phyloP scores from a whole-genome alignment of 208 protist genomes.

The Endotrypanum monterogeii region DNA sequence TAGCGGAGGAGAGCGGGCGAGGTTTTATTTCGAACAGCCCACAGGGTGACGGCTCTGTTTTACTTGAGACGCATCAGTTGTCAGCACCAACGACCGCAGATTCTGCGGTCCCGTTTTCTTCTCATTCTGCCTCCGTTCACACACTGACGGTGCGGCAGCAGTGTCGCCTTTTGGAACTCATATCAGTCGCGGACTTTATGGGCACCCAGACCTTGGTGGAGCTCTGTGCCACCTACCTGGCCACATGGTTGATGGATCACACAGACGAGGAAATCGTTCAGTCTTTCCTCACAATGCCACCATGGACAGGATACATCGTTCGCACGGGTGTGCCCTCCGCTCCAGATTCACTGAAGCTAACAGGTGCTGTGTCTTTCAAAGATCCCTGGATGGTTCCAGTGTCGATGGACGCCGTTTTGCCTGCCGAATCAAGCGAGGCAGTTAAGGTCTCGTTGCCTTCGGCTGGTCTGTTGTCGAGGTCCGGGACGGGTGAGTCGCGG shows the following conservation, averaged over 20 bases:
- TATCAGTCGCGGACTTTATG: slow-evolving; percentile 60
- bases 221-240: slow-evolving; percentile 49
- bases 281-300: slow-evolving; percentile 34
- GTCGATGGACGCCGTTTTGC: neutral
- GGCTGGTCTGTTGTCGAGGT: neutral
- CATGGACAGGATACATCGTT: neutral
- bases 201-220: slow-evolving; percentile 43
- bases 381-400: slow-evolving; percentile 21
- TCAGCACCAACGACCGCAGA: neutral
- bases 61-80: neutral
- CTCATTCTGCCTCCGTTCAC: neutral
- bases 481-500: neutral
- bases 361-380: slow-evolving; percentile 3
- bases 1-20: neutral
- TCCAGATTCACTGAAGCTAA: neutral
- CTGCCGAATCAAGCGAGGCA: neutral
- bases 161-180: slow-evolving; percentile 53
- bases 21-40: slow-evolving; percentile 3
- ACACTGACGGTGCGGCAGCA: slow-evolving; percentile 31
- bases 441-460: neutral
- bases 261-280: slow-evolving; percentile 56
- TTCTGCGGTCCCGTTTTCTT: neutral
- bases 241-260: slow-evolving; percentile 58
- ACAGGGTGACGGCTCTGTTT: neutral
- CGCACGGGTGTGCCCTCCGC: neutral